These are phyloP conservation scores for Puccinia triticina DNA, from an alignment of 1,284 basidiomycete genomes.

Conservation along the genomic window DNA sequence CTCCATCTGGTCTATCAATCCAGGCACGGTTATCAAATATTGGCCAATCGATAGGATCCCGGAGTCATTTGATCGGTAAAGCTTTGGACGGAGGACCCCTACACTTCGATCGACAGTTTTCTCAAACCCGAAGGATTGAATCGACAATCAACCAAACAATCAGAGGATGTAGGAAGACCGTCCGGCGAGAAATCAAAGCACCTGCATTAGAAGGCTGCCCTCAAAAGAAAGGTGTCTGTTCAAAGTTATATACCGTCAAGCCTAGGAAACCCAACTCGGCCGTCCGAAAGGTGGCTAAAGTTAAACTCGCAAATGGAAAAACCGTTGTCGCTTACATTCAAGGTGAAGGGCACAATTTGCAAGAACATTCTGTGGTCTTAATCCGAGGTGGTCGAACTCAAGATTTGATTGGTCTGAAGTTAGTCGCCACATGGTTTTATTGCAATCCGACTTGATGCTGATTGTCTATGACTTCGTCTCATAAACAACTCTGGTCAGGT, in stretches of 20 bases:
- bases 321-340: slow-evolving; percentile 91
- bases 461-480: background rate
- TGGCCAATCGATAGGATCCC: background rate
- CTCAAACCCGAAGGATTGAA: slow-evolving; percentile 66
- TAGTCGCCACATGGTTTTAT: slow-evolving; percentile 59
- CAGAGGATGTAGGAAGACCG: slow-evolving; percentile 58
- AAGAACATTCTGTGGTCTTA: slow-evolving; percentile 94
- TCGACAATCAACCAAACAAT: slow-evolving; percentile 82
- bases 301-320: slow-evolving; percentile 88
- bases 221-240: slow-evolving; percentile 87
- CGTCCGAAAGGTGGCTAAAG: slow-evolving; percentile 91
- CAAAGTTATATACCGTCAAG: slow-evolving; percentile 78
- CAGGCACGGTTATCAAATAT: background rate
- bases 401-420: slow-evolving; percentile 96
- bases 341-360: slow-evolving; percentile 96
- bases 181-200: slow-evolving; percentile 66
- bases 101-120: slow-evolving; percentile 63
- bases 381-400: slow-evolving; percentile 92
- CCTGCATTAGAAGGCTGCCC: slow-evolving; percentile 77
- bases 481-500: slow-evolving; percentile 66
- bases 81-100: background rate
- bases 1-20: background rate
- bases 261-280: slow-evolving; percentile 99
- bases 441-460: background rate
- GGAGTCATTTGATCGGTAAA: background rate